Conservation (phyloP, 441 rosid genomes). For the Adansonia grandidieri region DNA sequence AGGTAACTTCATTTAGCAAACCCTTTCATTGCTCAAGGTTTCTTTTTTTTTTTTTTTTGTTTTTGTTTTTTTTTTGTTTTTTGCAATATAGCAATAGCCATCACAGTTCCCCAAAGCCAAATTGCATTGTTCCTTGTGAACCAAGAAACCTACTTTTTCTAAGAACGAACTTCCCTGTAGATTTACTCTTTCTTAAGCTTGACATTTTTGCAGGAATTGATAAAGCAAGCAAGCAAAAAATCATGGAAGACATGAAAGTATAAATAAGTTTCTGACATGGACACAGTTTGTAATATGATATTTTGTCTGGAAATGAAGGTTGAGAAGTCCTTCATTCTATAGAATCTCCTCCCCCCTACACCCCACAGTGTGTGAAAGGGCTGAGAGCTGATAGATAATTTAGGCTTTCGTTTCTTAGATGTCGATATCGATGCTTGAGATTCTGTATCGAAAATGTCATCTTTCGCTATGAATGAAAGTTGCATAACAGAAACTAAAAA, state of each 20-base stretch:
- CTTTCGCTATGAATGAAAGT: neutral
- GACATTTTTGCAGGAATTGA: neutral
- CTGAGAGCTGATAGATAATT: constrained; percentile 16
- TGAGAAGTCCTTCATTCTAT: neutral
- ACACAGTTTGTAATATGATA: neutral
- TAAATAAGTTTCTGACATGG: constrained; percentile 9
- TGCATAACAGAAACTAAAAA: neutral
- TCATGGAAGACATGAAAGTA: neutral
- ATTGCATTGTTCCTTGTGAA: neutral
- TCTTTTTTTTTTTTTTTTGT: no score
- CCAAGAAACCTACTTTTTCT: neutral
- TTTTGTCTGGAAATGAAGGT: constrained; percentile 6
- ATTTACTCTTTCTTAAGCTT: neutral
- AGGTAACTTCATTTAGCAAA: constrained; percentile 34
- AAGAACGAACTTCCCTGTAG: no score
- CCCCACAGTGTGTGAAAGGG: constrained; percentile 14
- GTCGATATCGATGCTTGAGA: neutral
- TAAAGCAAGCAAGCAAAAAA: constrained; percentile 4
- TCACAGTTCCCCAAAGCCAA: neutral
- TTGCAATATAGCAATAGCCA: no score
- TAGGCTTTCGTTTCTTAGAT: constrained; percentile 5
- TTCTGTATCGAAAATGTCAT: neutral
- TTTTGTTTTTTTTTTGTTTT: no score
- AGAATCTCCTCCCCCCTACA: neutral
- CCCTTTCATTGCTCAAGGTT: neutral